These are phyloP conservation scores for Papilionanthe hybrid DNA, from an alignment of 116 monocot species.

Conservation along the genomic window DNA sequence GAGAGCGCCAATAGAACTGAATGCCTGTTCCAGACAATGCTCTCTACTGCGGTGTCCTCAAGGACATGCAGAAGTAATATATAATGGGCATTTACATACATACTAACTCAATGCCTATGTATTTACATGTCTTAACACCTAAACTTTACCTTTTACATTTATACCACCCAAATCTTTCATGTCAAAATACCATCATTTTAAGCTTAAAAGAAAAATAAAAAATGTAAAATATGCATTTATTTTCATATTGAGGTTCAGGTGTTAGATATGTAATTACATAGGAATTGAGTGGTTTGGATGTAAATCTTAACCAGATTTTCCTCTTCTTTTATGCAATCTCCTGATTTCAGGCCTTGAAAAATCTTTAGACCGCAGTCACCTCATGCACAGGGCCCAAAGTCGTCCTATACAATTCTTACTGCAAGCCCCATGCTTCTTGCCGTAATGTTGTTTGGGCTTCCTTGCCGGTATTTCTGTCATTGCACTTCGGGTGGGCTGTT, in stretches of 20 bases:
- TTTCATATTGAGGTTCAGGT: too few relatives aligned
- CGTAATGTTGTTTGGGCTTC: neutral
- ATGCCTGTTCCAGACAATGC: constrained; percentile 39
- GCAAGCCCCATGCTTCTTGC: neutral
- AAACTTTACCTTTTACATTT: too few relatives aligned
- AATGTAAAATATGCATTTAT: too few relatives aligned
- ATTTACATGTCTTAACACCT: too few relatives aligned
- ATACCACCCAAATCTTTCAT: too few relatives aligned
- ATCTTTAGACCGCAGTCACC: constrained; percentile 7
- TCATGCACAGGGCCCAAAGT: constrained; percentile 1
- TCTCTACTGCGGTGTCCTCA: constrained; percentile 46
- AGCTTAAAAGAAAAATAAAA: too few relatives aligned
- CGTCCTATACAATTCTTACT: neutral
- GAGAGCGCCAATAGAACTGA: constrained; percentile 43
- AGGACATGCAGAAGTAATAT: constrained; percentile 39
- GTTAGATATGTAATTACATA: too few relatives aligned
- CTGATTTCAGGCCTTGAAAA: neutral
- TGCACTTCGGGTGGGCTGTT: too few relatives aligned
- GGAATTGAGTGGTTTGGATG: too few relatives aligned
- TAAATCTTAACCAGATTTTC: neutral
- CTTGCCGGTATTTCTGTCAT: neutral
- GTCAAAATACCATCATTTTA: too few relatives aligned
- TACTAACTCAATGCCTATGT: too few relatives aligned
- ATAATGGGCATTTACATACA: too few relatives aligned
- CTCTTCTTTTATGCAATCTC: neutral